phyloP scores from a whole-genome alignment of 2,329 filamentous ascomycete species.

The Penicillium sp. region DNA sequence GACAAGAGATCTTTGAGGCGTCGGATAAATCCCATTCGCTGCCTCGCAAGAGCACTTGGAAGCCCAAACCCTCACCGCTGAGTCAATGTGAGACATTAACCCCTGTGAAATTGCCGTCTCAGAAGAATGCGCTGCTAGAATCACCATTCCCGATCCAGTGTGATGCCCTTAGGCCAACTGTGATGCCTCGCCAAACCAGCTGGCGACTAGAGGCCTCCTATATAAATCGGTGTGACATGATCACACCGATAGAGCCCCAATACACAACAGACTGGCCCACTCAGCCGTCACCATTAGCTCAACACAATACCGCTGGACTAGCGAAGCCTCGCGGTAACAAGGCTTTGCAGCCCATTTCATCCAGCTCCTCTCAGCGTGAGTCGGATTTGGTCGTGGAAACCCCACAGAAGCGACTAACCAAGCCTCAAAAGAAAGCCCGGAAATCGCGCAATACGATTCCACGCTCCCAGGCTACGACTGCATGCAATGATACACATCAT shows the following conservation, averaged over 20 bases:
- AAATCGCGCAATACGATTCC: neutral
- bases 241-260: no score
- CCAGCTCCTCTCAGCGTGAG: neutral
- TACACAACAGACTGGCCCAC: no score
- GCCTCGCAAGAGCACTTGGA: neutral
- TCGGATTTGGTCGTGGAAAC: neutral
- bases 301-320: no score
- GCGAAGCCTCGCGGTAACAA: no score
- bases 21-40: neutral
- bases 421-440: neutral
- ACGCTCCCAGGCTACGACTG: neutral
- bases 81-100: neutral
- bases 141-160: neutral
- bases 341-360: neutral
- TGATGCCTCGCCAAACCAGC: no score
- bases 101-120: neutral
- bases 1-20: neutral
- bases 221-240: no score
- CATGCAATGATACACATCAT: neutral
- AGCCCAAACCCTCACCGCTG: neutral
- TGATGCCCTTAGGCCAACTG: neutral
- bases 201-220: no score
- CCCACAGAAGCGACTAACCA: neutral
- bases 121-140: neutral
- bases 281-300: no score